Conservation (phyloP, 139 green algal species). For the Raphidocelis subcapitata region DNA sequence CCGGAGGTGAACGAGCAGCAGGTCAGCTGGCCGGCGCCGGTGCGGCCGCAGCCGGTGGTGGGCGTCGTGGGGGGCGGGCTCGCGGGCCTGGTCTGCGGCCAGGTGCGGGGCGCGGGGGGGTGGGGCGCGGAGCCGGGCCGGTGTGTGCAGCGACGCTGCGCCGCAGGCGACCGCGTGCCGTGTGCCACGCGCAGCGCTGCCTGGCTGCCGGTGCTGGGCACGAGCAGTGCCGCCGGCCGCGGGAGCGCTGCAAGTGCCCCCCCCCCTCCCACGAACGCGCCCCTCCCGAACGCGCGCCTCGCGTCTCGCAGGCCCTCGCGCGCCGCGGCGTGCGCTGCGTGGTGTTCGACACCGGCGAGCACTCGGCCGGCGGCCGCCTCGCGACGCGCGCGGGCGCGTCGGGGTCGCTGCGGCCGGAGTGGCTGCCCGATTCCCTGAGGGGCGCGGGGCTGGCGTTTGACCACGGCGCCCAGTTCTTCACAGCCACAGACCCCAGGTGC, state of each 20-base stretch:
- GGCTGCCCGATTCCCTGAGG: background rate
- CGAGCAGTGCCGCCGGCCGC: background rate
- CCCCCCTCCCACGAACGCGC: background rate
- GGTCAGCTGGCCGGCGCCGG: conserved; percentile 17
- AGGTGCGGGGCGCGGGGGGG: background rate
- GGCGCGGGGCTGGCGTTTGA: conserved; percentile 51
- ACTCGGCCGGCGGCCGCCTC: conserved; percentile 67
- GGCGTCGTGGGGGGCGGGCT: conserved; percentile 73
- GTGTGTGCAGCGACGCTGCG: too few relatives aligned
- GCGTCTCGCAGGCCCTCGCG: conserved; percentile 11
- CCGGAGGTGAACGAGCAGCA: too few relatives aligned
- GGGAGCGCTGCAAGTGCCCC: background rate
- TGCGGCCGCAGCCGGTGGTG: conserved; percentile 33
- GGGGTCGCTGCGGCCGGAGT: conserved; percentile 17
- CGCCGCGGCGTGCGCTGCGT: conserved; percentile 35
- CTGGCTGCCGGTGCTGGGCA: conserved; percentile 30
- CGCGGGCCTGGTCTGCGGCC: conserved; percentile 58
- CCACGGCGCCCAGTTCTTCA: conserved; percentile 74
- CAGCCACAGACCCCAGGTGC: conserved; percentile 25
- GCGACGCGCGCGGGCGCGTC: conserved; percentile 52
- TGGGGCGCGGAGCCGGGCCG: background rate
- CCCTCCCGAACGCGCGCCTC: background rate
- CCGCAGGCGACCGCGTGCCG: too few relatives aligned
- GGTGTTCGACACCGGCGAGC: conserved; percentile 79
- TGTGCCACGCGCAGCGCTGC: background rate